These are phyloP conservation scores for Zygosaccharomyces pseudobailii DNA, from an alignment of 1,139 yeast genomes.

Conservation along the genomic window DNA sequence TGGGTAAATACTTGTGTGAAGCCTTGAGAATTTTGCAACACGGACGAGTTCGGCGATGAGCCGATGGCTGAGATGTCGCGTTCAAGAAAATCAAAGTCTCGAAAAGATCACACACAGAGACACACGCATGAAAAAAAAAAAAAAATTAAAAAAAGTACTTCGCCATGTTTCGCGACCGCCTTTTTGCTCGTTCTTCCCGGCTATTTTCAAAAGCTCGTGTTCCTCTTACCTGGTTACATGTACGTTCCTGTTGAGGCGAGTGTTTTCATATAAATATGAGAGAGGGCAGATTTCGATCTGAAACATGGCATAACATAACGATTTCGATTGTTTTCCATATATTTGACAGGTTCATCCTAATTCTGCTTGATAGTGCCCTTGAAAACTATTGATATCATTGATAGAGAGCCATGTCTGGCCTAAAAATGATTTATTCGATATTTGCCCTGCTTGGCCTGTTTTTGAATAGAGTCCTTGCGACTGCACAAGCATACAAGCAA, in stretches of 20 bases:
- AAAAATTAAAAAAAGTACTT: neutral
- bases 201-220: neutral
- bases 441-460: neutral
- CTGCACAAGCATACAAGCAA: conserved; percentile 33
- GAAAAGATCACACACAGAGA: neutral
- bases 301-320: neutral
- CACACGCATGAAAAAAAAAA: neutral
- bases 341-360: neutral
- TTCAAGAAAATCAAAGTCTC: neutral
- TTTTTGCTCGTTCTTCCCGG: too few species aligned
- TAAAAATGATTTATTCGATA: neutral
- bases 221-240: neutral
- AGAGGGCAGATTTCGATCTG: neutral
- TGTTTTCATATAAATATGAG: neutral
- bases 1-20: neutral
- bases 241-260: neutral
- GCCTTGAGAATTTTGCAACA: neutral
- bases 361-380: neutral
- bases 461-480: neutral
- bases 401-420: neutral
- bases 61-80: neutral
- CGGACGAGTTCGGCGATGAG: neutral
- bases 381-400: neutral
- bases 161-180: neutral
- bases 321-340: neutral